A percentile compares a stretch with the other conserved stretches of the same genome.
Evolutionary conservation across 2,329 filamentous ascomycete species (phyloP).

Genomic region (Bipolaris sorokiniana): DNA sequence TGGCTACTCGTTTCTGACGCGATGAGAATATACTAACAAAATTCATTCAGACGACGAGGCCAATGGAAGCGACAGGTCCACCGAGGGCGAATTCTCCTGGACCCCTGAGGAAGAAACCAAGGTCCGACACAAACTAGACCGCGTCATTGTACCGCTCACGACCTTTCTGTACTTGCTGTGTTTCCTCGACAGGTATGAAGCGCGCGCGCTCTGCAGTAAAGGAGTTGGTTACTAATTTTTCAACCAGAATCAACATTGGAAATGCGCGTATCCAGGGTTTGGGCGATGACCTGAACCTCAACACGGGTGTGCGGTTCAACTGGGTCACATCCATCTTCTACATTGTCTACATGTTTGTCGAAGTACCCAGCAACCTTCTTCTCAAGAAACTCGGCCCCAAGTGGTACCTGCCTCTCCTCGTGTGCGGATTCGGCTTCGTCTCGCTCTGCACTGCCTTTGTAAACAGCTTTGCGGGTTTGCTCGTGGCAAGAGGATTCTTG

Average conservation of each 20-base stretch:
- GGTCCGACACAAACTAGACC: slow-evolving; percentile 61
- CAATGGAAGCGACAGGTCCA: slow-evolving; percentile 38
- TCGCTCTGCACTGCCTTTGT: slow-evolving; percentile 63
- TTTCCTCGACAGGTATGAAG: slow-evolving; percentile 52
- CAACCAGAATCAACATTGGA: slow-evolving; percentile 53
- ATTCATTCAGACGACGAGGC: slow-evolving; percentile 28
- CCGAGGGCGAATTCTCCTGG: slow-evolving; percentile 52
- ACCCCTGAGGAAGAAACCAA: slow-evolving; percentile 58
- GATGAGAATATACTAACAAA: slow-evolving; percentile 11
- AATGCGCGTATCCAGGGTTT: slow-evolving; percentile 65
- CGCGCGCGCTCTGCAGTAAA: neutral
- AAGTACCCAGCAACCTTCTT: slow-evolving; percentile 63
- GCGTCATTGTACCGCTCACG: slow-evolving; percentile 59
- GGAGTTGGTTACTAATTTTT: slow-evolving; percentile 12
- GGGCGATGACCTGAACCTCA: slow-evolving; percentile 56
- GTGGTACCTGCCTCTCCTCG: slow-evolving; percentile 60
- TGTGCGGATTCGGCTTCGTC: slow-evolving; percentile 62
- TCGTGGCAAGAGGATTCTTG: slow-evolving; percentile 57
- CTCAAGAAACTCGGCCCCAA: slow-evolving; percentile 62
- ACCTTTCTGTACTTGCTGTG: slow-evolving; percentile 62
- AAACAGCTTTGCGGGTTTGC: slow-evolving; percentile 54
- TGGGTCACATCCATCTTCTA: slow-evolving; percentile 66
- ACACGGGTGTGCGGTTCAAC: slow-evolving; percentile 59
- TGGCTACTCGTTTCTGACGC: neutral
- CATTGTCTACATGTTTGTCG: slow-evolving; percentile 62